Evolutionary conservation across 805 yeast genomes (phyloP), one percentile per base, ranked within the genome.

Genomic region (Lipomyces starkeyi): DNA sequence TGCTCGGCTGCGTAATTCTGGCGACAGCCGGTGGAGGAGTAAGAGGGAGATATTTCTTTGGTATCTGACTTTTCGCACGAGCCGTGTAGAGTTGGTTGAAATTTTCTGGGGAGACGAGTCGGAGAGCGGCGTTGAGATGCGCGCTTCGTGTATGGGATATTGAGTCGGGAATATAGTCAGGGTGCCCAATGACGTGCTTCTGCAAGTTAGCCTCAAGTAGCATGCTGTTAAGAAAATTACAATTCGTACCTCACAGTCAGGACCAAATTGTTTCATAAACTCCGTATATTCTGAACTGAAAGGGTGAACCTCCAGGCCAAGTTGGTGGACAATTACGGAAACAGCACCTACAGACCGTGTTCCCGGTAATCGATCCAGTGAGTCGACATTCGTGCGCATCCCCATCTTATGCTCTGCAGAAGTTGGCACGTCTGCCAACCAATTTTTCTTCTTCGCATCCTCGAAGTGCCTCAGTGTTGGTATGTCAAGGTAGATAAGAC

Each of bases 141-240:
- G 90, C 87, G 3, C 90, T 83, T 0, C 88, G 83, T 37, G 80
- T 83, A 76, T 87, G 88, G 5, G 86, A 83, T 17, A 92, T 76
- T 0, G 85, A 80, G 75, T 93, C 85, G 22, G 91, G 86, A 13
- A 88, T 82, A 61, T 90, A 81, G 17, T 79, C 77, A 3, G 88
- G 83, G 78, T 94, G 98, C n/a, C 95, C 88, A 4, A 94, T 82
- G 61, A 87, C 81, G 77, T 92, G 97, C 71, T 68, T 7, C 5
- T 25, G 35, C n/a, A 20, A 22, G 52, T 59, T 22, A 17, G 37
- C 40, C 3, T 22, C 25, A 55, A 27, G n/a, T 3, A 29, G 14
- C 1, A 58, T 20, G 22, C 20, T 7, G 3, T 35, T 35, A 13
- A 13, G 25, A 13, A 32, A 47, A 34, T 9, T 11, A 25, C 4